Percentiles rank a stretch among this genome's conserved stretches.
These are phyloP conservation scores for Nymphaea thermarum DNA, from an alignment of 164 flowering plant species.

Conservation along the genomic window DNA sequence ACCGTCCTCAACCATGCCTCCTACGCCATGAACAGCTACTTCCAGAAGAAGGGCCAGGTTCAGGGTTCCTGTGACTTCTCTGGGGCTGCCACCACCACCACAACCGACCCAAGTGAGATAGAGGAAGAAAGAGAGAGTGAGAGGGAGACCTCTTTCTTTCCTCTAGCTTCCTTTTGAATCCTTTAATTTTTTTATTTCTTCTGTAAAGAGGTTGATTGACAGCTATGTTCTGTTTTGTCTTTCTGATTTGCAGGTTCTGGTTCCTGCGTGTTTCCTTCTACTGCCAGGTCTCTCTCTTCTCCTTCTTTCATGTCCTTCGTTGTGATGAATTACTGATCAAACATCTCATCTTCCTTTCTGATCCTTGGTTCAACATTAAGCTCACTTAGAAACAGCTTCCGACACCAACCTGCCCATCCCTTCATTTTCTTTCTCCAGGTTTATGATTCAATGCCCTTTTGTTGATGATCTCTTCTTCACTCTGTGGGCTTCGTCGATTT, in stretches of 20 bases:
- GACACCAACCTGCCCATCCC: too few species aligned
- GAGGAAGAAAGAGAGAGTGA: background rate
- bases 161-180: background rate
- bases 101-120: slow-evolving; percentile 30
- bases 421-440: too few species aligned
- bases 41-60: slow-evolving; percentile 42
- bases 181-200: background rate
- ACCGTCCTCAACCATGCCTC: slow-evolving; percentile 59
- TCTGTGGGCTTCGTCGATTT: too few species aligned
- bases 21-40: slow-evolving; percentile 78
- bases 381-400: too few species aligned
- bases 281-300: slow-evolving; percentile 1
- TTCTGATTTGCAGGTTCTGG: background rate
- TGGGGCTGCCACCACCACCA: slow-evolving; percentile 28
- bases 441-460: too few species aligned
- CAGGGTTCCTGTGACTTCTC: slow-evolving; percentile 49
- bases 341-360: too few species aligned
- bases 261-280: background rate
- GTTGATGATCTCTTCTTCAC: too few species aligned
- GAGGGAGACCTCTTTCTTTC: background rate
- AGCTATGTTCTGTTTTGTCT: background rate
- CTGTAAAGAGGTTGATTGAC: background rate
- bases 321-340: too few species aligned
- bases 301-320: background rate
- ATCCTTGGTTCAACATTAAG: too few species aligned